These are phyloP conservation scores for Saprolegnia parasitica DNA, from an alignment of 352 stramenopile species.

Conservation along the genomic window DNA sequence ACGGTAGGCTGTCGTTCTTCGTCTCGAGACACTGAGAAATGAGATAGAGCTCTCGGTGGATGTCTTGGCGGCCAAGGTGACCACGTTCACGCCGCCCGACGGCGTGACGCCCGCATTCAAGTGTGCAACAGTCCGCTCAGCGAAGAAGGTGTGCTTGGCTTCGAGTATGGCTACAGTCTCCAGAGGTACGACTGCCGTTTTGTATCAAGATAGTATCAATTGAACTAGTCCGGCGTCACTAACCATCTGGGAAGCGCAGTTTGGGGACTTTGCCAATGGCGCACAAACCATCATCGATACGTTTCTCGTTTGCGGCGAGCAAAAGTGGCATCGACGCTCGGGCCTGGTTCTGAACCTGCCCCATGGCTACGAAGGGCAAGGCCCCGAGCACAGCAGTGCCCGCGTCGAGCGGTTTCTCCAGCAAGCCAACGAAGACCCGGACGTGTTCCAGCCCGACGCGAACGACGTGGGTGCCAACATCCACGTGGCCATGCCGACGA, in stretches of 20 bases:
- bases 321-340: constrained; percentile 89
- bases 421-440: constrained; percentile 67
- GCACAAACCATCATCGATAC: constrained; percentile 87
- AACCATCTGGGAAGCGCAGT: constrained; percentile 91
- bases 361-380: constrained; percentile 83
- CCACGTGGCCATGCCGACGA: constrained; percentile 80
- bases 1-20: constrained; percentile 35
- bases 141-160: constrained; percentile 79
- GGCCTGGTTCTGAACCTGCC: constrained; percentile 72
- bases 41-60: constrained; percentile 21
- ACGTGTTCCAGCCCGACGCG: constrained; percentile 51
- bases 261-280: constrained; percentile 85
- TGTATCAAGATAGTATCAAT: neutral
- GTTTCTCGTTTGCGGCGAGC: constrained; percentile 75
- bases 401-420: constrained; percentile 84
- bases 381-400: constrained; percentile 77
- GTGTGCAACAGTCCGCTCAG: constrained; percentile 81
- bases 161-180: constrained; percentile 85
- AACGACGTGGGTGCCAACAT: constrained; percentile 65
- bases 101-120: constrained; percentile 35
- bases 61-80: constrained; percentile 19
- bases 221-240: constrained; percentile 48
- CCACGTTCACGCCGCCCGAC: constrained; percentile 13
- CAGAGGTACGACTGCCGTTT: constrained; percentile 43
- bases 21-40: neutral